phyloP scores from a whole-genome alignment of 306 rosid species.

The Cucurbita ficifolia region DNA sequence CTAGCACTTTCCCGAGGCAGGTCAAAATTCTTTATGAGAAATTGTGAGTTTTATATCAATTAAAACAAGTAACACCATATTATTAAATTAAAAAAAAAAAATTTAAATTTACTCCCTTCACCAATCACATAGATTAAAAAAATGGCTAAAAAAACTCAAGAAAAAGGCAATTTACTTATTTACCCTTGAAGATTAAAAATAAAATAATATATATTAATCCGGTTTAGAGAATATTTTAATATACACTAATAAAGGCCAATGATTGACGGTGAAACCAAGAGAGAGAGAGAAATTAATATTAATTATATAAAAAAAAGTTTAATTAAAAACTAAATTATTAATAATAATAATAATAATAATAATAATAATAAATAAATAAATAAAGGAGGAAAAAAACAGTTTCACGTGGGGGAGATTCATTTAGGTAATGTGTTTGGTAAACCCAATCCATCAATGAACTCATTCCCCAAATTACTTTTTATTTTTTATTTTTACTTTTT shows the following conservation, averaged over 20 bases:
- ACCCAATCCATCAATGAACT: constrained; percentile 24
- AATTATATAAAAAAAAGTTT: not conserved
- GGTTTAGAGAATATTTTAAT: not conserved
- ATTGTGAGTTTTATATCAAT: too few relatives aligned
- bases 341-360: not conserved
- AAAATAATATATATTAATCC: not conserved
- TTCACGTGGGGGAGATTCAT: constrained; percentile 74
- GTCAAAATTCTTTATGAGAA: too few relatives aligned
- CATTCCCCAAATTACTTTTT: not conserved
- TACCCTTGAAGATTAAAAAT: not conserved
- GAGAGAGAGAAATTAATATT: not conserved
- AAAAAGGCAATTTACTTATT: not conserved
- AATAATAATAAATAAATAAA: too few relatives aligned
- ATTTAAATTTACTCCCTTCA: not conserved
- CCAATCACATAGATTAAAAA: not conserved
- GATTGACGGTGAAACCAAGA: not conserved
- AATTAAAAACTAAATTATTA: not conserved
- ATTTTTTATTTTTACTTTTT: too few relatives aligned
- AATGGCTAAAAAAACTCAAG: not conserved
- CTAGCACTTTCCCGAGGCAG: too few relatives aligned
- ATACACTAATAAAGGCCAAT: not conserved
- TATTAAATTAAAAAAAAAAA: not conserved
- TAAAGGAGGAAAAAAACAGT: not conserved
- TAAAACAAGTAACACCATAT: too few relatives aligned
- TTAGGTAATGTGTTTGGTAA: constrained; percentile 28